Evolutionary conservation across 345 rosid species (phyloP).

Genomic region (Odontarrhena argentea): DNA sequence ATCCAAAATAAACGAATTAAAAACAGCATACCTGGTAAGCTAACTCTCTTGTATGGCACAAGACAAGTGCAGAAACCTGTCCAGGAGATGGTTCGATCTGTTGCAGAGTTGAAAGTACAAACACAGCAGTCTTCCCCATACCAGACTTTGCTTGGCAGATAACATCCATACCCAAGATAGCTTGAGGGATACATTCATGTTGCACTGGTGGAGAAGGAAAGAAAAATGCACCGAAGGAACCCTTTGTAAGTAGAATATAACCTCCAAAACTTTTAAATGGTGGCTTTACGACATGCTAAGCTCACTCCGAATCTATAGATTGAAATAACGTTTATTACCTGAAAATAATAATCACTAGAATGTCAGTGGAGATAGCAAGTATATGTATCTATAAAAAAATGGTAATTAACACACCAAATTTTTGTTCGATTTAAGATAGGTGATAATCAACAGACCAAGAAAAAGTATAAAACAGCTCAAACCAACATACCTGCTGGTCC

Average conservation of each 20-base stretch:
- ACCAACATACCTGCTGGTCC: neutral
- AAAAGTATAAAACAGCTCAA: neutral
- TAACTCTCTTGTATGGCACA: slow-evolving; percentile 94
- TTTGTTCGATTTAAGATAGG: neutral
- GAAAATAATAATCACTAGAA: neutral
- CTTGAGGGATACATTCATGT: slow-evolving; percentile 99
- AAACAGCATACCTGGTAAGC: slow-evolving; percentile 77
- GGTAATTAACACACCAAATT: neutral
- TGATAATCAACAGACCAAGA: neutral
- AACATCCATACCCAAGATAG: slow-evolving; percentile 96
- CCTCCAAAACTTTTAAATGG: slow-evolving; percentile 65
- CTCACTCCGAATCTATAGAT: slow-evolving; percentile 65
- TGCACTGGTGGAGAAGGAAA: slow-evolving; percentile 92
- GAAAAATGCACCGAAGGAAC: slow-evolving; percentile 77
- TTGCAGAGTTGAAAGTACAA: slow-evolving; percentile 85
- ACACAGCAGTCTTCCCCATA: slow-evolving; percentile 98
- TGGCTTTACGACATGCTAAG: slow-evolving; percentile 63
- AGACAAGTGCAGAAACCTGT: slow-evolving; percentile 92
- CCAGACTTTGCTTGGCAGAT: slow-evolving; percentile 99
- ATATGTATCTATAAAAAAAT: too few relatives aligned
- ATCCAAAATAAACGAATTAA: neutral
- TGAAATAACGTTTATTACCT: slow-evolving; percentile 36
- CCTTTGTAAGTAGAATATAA: slow-evolving; percentile 59
- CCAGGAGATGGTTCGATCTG: slow-evolving; percentile 92
- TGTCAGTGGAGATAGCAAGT: too few relatives aligned